Conservation (phyloP, 2,329 filamentous ascomycete genomes). For the Phialemoniopsis sp. region DNA sequence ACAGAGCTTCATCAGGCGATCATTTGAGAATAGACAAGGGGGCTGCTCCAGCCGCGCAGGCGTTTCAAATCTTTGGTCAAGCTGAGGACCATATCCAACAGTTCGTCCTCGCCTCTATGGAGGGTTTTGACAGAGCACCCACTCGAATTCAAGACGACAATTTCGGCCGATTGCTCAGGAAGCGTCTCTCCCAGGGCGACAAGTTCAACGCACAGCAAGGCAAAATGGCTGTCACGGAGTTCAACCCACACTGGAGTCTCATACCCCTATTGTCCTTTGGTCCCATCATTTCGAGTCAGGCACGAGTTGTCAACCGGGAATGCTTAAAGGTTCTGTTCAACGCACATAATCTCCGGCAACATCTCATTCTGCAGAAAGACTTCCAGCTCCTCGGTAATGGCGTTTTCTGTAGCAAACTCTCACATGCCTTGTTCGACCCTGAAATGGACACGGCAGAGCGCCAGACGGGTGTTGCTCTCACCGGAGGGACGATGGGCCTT, state of each 20-base stretch:
- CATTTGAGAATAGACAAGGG: background rate
- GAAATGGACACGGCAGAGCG: constrained; percentile 77
- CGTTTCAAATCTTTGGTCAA: constrained; percentile 41
- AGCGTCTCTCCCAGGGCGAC: too few species aligned
- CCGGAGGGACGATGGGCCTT: constrained; percentile 73
- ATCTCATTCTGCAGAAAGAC: constrained; percentile 70
- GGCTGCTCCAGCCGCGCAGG: too few species aligned
- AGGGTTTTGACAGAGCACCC: constrained; percentile 11
- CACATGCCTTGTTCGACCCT: constrained; percentile 79
- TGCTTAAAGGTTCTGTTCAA: constrained; percentile 73
- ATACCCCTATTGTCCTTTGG: constrained; percentile 70
- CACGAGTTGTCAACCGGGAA: constrained; percentile 71
- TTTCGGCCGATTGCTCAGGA: too few species aligned
- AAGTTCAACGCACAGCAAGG: background rate
- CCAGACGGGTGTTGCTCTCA: constrained; percentile 62
- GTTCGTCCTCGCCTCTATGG: constrained; percentile 46
- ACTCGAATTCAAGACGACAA: too few species aligned
- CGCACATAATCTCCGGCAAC: constrained; percentile 64
- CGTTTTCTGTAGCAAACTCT: constrained; percentile 74
- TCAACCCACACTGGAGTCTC: constrained; percentile 54
- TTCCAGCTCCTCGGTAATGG: constrained; percentile 86
- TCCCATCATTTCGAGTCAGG: constrained; percentile 69
- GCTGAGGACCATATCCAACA: constrained; percentile 40
- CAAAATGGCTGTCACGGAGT: constrained; percentile 16
- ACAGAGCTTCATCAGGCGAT: background rate